Evolutionary conservation across 108 stramenopile genomes (phyloP), one percentile per base, ranked within the genome.

Genomic region (Phaeodactylum tricornutum): DNA sequence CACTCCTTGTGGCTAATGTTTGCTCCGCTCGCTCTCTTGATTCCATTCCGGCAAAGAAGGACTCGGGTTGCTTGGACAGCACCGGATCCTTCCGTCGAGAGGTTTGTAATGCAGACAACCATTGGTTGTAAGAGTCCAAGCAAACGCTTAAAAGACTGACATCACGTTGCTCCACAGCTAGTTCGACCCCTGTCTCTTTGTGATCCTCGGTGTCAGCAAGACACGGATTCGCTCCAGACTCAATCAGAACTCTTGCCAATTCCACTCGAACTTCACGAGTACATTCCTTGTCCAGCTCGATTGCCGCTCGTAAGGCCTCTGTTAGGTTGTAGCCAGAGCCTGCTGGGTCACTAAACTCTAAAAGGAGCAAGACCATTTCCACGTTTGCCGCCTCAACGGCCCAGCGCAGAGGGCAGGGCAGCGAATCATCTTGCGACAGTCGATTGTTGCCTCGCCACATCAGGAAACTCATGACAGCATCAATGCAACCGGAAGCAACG

Each of bases 361-460:
- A 42, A 16, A 82, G 58, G 1, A 82, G 62, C 14, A 59, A 54
- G 22, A 77, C 55, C 78, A 86, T 81, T 23, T 79, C 73, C 0
- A 77, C 22, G 29, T 60, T 63, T 2, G 48, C 55, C 25, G 55
- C 61, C 45, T 56, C 68, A 14, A 67, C 62, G 6, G 80, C 84
- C 54, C 75, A 75, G 29, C 54, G 45, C 39, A 86, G 43, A 15
- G 84, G 71, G 53, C 75, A 79, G 1, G 43, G 15, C 0, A 51
- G 25, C 8, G 49, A 25, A 8, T 23, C 47, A 1, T n/a, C 21
- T 2, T 32, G 20, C 21, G 20, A 34, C 15, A 43, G 15, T 3
- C 31, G 22, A 42, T 72, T 55, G 53, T 71, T 71, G 21, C 70
- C 66, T 12, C 66, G 56, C 75, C 75, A 78, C 63, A 78, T 67